Conservation (phyloP, 177 flowering plant genomes). For the Vitis hybrid region DNA sequence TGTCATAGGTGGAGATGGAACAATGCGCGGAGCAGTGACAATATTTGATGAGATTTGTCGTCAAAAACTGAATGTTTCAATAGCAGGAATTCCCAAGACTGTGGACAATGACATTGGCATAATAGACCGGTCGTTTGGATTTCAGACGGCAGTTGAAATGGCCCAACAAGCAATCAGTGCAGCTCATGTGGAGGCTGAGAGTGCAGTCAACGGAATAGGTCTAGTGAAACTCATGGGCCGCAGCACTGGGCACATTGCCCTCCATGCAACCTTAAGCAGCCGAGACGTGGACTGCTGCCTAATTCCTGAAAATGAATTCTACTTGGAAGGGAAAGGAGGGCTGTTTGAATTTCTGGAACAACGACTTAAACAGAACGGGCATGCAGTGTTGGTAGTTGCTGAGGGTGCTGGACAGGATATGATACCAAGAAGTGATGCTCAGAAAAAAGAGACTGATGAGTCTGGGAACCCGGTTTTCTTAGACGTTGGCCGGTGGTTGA, state of each 20-base stretch:
- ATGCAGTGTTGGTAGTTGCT: conserved; percentile 78
- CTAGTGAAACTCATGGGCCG: conserved; percentile 92
- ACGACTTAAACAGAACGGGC: conserved; percentile 58
- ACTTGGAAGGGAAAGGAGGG: conserved; percentile 78
- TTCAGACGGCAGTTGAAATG: conserved; percentile 83
- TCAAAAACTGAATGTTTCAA: conserved; percentile 49
- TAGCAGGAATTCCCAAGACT: conserved; percentile 80
- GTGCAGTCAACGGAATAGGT: conserved; percentile 88
- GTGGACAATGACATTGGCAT: conserved; percentile 89
- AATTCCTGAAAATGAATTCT: conserved; percentile 73
- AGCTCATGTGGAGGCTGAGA: conserved; percentile 82
- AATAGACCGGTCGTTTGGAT: conserved; percentile 85
- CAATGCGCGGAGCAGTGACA: conserved; percentile 80
- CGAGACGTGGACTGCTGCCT: conserved; percentile 89
- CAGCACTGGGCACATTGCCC: conserved; percentile 83
- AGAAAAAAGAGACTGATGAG: conserved; percentile 66
- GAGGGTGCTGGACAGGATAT: conserved; percentile 92
- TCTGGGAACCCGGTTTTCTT: conserved; percentile 78
- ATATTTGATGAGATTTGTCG: conserved; percentile 62
- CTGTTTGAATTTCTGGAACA: conserved; percentile 60
- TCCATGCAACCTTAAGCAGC: conserved; percentile 73
- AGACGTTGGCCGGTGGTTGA: conserved; percentile 87
- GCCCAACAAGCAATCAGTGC: conserved; percentile 84
- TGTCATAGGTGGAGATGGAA: conserved; percentile 89
- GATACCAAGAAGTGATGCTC: conserved; percentile 56